phyloP scores from a whole-genome alignment of 2,329 filamentous ascomycete species.

The Albophoma yamanashiensis region DNA sequence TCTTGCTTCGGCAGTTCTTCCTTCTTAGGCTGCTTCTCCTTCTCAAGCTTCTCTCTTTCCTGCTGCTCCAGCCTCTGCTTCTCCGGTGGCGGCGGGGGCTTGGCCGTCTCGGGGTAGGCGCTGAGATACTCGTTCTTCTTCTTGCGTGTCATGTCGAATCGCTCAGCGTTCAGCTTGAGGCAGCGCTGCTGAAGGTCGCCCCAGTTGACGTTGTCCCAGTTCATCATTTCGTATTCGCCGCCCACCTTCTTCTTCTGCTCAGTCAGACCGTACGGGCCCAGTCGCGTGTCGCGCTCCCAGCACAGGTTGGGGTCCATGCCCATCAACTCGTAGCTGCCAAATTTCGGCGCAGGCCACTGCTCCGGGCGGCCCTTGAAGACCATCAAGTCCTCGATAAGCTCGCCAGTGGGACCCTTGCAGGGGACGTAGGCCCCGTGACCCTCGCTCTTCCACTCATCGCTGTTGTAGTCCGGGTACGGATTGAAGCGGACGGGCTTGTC shows the following conservation, averaged over 20 bases:
- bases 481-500: conserved; percentile 49
- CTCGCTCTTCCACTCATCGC: conserved; percentile 43
- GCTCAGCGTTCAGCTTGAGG: conserved; percentile 51
- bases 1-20: neutral
- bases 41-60: conserved; percentile 1
- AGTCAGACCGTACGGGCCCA: conserved; percentile 53
- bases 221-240: conserved; percentile 24
- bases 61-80: conserved; percentile 1
- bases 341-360: conserved; percentile 46
- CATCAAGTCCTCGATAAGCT: conserved; percentile 48
- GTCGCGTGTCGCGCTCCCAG: conserved; percentile 58
- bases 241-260: conserved; percentile 35
- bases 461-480: conserved; percentile 64
- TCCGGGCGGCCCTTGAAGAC: conserved; percentile 52
- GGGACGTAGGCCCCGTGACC: conserved; percentile 49
- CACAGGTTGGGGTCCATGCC: conserved; percentile 53
- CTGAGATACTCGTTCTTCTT: conserved; percentile 31
- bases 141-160: conserved; percentile 39
- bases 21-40: neutral
- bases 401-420: conserved; percentile 55
- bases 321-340: conserved; percentile 52
- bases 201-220: conserved; percentile 62
- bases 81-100: conserved; percentile 6
- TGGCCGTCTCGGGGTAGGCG: conserved; percentile 25
- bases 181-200: conserved; percentile 59